Evolutionary conservation across 768 basidiomycete genomes (phyloP), one percentile per base, ranked within the genome.

Genomic region (Hydnomerulius pinastri): DNA sequence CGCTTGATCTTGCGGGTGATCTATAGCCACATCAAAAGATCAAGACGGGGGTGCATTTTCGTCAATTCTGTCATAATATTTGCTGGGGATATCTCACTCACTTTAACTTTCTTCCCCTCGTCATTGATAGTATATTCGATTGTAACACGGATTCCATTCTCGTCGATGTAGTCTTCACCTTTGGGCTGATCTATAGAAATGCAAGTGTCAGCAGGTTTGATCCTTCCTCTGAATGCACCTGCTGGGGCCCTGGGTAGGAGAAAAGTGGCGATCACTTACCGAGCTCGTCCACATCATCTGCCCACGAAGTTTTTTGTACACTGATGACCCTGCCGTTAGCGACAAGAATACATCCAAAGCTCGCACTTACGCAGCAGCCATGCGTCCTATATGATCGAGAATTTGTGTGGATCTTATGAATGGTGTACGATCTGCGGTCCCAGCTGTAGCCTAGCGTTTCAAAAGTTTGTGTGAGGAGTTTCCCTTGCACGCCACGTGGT

Each of bases 91-190:
- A 30, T 43, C 32, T 55, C 42, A 21, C 52, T 51, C 56, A 90
- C 94, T 77, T 98, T 99, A 67, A 98, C 83, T 67, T 90, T 93
- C 73, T 94, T 92, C 6, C 93, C 96, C 24, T 95, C 87, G 28
- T 98, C 96, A 59, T 98, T 94, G 45, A 89, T 68, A 23, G 77
- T 76, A 69, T 88, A 93, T 64, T 92, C 92, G 39, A 90, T 76
- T 0, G 83, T 87, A n/a, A 87, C 87, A 17, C 90, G 80, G 58
- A 98, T 78, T 1, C 96, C 96, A 58, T 94, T 88, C 53, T 90
- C 87, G 58, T 93, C 90, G 37, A 87, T 76, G 50, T 77, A 87
- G 61, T 92, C 88, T 59, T 87, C 80, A 57, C 72, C 72, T 76
- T 77, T 84, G 38, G 72, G 78, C 50, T 71, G 74, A 62, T 82